phyloP scores from a whole-genome alignment of 208 protist genomes.

The Acanthamoeba castellanii region DNA sequence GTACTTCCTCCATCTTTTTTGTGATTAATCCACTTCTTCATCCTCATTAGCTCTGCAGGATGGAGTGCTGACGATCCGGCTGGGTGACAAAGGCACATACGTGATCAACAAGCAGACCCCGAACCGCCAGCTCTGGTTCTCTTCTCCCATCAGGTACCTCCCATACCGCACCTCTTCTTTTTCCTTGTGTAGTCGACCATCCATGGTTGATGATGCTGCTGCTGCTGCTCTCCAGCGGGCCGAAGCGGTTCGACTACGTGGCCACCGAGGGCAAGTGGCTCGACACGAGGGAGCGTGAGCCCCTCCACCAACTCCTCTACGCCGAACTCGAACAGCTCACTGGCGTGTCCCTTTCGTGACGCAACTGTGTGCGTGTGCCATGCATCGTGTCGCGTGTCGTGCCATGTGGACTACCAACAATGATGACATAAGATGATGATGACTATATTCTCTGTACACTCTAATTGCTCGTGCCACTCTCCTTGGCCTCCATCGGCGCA shows the following conservation, averaged over 20 bases:
- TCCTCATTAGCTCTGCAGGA: constrained; percentile 11
- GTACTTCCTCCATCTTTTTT: background rate
- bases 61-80: constrained; percentile 73
- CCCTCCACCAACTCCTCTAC: constrained; percentile 56
- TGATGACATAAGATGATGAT: too few relatives aligned
- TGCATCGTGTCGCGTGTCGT: background rate
- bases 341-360: background rate
- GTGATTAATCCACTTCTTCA: too few relatives aligned
- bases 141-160: constrained; percentile 80
- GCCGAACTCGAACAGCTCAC: constrained; percentile 60
- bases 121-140: constrained; percentile 86
- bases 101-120: constrained; percentile 87
- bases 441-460: too few relatives aligned
- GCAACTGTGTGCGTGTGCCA: too few relatives aligned
- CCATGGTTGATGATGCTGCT: background rate
- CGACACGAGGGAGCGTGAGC: constrained; percentile 19
- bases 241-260: constrained; percentile 73
- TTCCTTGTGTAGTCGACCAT: background rate
- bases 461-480: too few relatives aligned
- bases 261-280: constrained; percentile 22
- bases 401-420: too few relatives aligned
- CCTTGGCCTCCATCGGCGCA: too few relatives aligned
- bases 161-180: too few relatives aligned
- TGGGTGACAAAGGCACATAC: constrained; percentile 80
- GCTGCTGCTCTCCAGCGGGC: constrained; percentile 38